A percentile compares a stretch with the other conserved stretches of the same genome.
phyloP scores from a whole-genome alignment of 306 rosid species.

The Prunus persica region DNA sequence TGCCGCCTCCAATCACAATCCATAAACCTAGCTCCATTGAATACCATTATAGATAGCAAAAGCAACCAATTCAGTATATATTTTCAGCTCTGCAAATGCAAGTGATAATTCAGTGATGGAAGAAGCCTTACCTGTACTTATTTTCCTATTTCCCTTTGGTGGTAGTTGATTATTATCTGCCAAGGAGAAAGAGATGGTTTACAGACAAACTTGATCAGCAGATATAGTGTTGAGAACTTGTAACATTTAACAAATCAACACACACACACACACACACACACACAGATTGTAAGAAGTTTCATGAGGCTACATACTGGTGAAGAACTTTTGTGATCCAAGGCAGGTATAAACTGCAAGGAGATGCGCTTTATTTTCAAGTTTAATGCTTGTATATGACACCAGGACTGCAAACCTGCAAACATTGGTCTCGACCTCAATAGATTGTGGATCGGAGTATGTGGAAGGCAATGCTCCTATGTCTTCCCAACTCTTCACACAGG shows the following conservation, averaged over 20 bases:
- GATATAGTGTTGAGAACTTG: not conserved
- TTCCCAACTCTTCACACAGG: conserved; percentile 31
- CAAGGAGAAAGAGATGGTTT: not conserved
- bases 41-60: not conserved
- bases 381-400: conserved; percentile 29
- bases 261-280: not conserved
- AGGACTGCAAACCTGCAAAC: conserved; percentile 42
- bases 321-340: conserved; percentile 20
- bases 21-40: conserved; percentile 27
- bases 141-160: not conserved
- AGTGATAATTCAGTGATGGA: not conserved
- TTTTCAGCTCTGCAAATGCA: not conserved
- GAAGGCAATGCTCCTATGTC: conserved; percentile 16
- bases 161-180: not conserved
- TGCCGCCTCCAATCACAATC: conserved; percentile 30
- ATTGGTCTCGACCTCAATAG: conserved; percentile 7
- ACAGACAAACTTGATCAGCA: not conserved
- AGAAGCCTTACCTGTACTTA: conserved; percentile 3
- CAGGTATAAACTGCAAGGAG: conserved; percentile 28
- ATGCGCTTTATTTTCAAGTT: conserved; percentile 11
- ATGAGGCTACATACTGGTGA: conserved; percentile 13
- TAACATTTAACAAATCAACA: not conserved
- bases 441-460: not conserved
- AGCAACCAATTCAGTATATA: not conserved
- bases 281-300: not conserved